A percentile compares a stretch with the other conserved stretches of the same genome.
Conservation (phyloP, 805 yeast genomes). For the Metschnikowia arizonensis region DNA sequence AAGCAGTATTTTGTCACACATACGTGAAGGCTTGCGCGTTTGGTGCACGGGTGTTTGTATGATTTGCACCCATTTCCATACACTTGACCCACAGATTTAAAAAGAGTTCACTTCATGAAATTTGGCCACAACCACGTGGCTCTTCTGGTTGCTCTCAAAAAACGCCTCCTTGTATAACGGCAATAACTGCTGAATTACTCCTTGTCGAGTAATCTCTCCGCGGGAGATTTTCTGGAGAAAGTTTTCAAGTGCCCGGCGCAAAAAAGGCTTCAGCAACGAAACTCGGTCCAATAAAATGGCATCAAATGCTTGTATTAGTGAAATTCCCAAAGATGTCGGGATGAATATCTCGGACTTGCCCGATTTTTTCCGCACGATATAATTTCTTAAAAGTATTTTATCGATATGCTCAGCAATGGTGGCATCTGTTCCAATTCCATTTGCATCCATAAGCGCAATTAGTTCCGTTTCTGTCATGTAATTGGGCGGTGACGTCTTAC, state of each 20-base stretch:
- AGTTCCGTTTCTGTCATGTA: slow-evolving; percentile 89
- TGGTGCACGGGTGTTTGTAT: slow-evolving; percentile 8
- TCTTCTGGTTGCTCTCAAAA: slow-evolving; percentile 17
- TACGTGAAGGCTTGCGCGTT: not conserved
- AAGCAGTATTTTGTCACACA: not conserved
- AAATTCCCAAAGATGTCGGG: slow-evolving; percentile 83
- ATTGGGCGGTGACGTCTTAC: slow-evolving; percentile 76
- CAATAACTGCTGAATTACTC: slow-evolving; percentile 54
- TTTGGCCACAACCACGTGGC: slow-evolving; percentile 16
- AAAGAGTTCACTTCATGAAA: slow-evolving; percentile 14
- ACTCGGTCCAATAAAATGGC: slow-evolving; percentile 65
- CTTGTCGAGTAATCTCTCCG: slow-evolving; percentile 51
- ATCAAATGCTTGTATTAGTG: slow-evolving; percentile 84
- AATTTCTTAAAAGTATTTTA: slow-evolving; percentile 65
- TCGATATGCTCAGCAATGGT: slow-evolving; percentile 97
- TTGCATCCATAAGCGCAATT: slow-evolving; percentile 90
- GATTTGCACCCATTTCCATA: slow-evolving; percentile 11
- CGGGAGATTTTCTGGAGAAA: slow-evolving; percentile 63
- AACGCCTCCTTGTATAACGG: slow-evolving; percentile 60
- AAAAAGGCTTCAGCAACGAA: slow-evolving; percentile 82
- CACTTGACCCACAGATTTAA: too few relatives aligned
- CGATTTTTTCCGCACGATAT: slow-evolving; percentile 47
- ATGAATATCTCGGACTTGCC: slow-evolving; percentile 46
- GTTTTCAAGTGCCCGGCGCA: slow-evolving; percentile 71
- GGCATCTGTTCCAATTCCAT: slow-evolving; percentile 98